Conservation (phyloP, 305 asterid genomes). For the Ilex paraguariensis region DNA sequence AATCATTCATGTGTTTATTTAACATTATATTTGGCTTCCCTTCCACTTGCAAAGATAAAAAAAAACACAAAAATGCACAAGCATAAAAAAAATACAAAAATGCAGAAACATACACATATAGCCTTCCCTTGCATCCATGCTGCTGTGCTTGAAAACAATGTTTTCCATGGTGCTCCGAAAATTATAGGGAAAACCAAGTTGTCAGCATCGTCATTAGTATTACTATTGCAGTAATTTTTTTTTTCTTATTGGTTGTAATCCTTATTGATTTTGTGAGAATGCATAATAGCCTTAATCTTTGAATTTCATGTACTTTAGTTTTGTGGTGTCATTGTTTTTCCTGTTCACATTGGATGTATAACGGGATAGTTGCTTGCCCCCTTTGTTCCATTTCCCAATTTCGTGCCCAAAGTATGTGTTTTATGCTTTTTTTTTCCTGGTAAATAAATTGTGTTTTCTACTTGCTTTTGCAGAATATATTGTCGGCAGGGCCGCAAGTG, state of each 20-base stretch:
- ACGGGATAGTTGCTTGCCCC: too few species aligned
- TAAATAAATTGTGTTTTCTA: not conserved
- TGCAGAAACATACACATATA: not conserved
- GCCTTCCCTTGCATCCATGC: not conserved
- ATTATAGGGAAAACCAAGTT: too few species aligned
- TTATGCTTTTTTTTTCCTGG: not conserved
- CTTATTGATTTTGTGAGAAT: too few species aligned
- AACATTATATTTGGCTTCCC: not conserved
- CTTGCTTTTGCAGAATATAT: slow-evolving; percentile 40
- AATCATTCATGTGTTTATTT: not conserved
- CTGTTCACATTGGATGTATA: not conserved
- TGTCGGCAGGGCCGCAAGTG: slow-evolving; percentile 36
- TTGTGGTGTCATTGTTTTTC: not conserved
- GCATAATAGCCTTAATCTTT: too few species aligned
- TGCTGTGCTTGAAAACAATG: too few species aligned
- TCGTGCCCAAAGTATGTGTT: not conserved
- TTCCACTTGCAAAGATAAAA: not conserved
- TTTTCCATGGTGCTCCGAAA: too few species aligned
- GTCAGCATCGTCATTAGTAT: too few species aligned
- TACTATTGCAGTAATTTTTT: too few species aligned
- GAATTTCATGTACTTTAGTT: not conserved
- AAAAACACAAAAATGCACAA: not conserved
- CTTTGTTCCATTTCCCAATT: too few species aligned
- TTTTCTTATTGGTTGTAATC: too few species aligned
- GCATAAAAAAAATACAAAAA: not conserved